These are phyloP conservation scores for Batrachochytrium dendrobatidis DNA, from an alignment of 371 early-diverging fungal species.

Conservation along the genomic window DNA sequence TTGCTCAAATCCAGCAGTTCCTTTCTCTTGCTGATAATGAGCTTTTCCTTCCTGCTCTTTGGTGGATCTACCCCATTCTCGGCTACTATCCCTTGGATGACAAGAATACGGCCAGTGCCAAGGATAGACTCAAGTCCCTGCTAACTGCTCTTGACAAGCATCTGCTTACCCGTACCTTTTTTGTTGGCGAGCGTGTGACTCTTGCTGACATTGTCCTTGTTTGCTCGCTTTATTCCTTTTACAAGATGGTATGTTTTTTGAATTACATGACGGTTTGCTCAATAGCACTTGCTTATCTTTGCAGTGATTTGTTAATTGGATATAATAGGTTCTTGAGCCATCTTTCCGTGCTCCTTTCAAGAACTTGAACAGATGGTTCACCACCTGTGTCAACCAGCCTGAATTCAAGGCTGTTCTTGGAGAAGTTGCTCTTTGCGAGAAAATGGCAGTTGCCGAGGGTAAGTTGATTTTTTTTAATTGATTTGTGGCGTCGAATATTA, in stretches of 20 bases:
- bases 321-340: constrained; percentile 43
- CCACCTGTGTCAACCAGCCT: constrained; percentile 70
- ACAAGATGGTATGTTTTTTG: constrained; percentile 31
- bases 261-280: neutral
- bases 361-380: constrained; percentile 84
- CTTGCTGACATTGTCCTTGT: constrained; percentile 78
- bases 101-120: constrained; percentile 56
- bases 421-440: constrained; percentile 55
- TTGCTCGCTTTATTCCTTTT: constrained; percentile 52
- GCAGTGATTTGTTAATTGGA: no score
- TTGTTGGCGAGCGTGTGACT: constrained; percentile 86
- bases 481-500: constrained; percentile 5
- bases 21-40: constrained; percentile 69
- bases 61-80: constrained; percentile 61
- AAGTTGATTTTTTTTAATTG: constrained; percentile 6
- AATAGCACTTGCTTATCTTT: neutral
- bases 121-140: constrained; percentile 54
- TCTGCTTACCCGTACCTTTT: constrained; percentile 72
- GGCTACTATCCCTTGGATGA: constrained; percentile 61
- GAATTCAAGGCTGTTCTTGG: constrained; percentile 75
- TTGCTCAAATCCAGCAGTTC: constrained; percentile 71
- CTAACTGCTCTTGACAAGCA: constrained; percentile 64
- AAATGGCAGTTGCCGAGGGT: constrained; percentile 26
- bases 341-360: constrained; percentile 67
- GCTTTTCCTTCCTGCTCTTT: constrained; percentile 37